Percentiles rank a stretch among this genome's conserved stretches.
Conservation (phyloP, 179 eudicot species). For the Camellia oleifera region DNA sequence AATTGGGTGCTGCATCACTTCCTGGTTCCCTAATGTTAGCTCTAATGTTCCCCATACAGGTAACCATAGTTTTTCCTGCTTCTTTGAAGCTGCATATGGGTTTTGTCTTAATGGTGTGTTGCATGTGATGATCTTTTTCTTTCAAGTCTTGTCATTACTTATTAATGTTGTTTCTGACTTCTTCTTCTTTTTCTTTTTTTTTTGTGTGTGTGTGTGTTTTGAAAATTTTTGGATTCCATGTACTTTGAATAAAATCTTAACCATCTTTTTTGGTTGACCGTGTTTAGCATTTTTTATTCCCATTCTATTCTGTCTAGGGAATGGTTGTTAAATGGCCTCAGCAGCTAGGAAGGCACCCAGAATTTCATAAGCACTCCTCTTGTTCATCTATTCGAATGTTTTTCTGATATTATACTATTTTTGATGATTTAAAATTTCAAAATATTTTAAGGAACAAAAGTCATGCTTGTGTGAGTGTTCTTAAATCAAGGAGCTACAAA, state of each 20-base stretch:
- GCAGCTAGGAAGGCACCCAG: too few species aligned
- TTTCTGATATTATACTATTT: too few species aligned
- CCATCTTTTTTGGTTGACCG: neutral
- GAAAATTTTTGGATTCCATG: neutral
- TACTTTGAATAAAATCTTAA: neutral
- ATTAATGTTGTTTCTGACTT: neutral
- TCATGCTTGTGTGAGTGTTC: too few species aligned
- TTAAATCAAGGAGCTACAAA: too few species aligned
- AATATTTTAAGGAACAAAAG: too few species aligned
- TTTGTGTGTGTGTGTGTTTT: neutral
- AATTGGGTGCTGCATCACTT: slow-evolving; percentile 64
- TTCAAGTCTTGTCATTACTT: neutral
- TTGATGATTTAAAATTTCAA: too few species aligned
- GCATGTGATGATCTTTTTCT: neutral
- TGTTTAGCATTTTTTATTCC: neutral
- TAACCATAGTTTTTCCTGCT: slow-evolving; percentile 19
- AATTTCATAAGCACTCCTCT: too few species aligned
- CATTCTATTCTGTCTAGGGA: neutral
- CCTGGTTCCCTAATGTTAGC: slow-evolving; percentile 55
- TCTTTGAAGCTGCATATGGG: neutral
- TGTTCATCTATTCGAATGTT: too few species aligned
- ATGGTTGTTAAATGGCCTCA: neutral
- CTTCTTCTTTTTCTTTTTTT: neutral
- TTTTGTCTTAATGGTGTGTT: neutral
- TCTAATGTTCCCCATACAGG: slow-evolving; percentile 69